phyloP scores from a whole-genome alignment of 495 filamentous ascomycete species.

The Penicillium roqueforti region DNA sequence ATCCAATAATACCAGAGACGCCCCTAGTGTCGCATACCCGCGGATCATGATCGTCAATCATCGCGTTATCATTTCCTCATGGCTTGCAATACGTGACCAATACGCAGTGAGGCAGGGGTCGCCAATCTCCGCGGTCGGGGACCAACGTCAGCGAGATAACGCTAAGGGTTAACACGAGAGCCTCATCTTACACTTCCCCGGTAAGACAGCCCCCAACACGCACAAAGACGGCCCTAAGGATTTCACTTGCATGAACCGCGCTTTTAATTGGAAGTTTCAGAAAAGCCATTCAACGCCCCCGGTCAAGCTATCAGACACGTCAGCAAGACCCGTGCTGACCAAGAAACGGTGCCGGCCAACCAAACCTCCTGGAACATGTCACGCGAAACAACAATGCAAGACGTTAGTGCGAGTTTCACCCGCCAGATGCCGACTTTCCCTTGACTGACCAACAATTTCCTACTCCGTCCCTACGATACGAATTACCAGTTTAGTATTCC shows the following conservation, averaged over 20 bases:
- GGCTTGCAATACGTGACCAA: neutral
- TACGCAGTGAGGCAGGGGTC: neutral
- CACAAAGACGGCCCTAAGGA: neutral
- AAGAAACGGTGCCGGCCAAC: neutral
- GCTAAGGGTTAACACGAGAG: constrained; percentile 1
- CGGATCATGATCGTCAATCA: constrained; percentile 1
- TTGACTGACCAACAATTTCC: too few relatives aligned
- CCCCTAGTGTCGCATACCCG: neutral
- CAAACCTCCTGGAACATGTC: neutral
- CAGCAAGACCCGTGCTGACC: constrained; percentile 13
- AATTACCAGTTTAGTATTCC: neutral
- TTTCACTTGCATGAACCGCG: constrained; percentile 9
- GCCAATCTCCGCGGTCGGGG: neutral
- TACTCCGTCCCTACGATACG: too few relatives aligned
- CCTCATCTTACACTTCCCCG: neutral
- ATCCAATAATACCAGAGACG: neutral
- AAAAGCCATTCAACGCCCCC: neutral
- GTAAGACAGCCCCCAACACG: neutral
- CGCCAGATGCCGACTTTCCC: constrained; percentile 1
- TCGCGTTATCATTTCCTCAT: neutral
- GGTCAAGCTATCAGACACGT: constrained; percentile 17
- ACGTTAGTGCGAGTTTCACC: constrained; percentile 5
- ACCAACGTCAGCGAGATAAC: neutral
- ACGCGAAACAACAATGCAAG: neutral
- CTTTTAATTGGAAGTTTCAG: neutral